These are phyloP conservation scores for Fagopyrum esculentum DNA, from an alignment of 148 eudicot genomes.

Conservation along the genomic window DNA sequence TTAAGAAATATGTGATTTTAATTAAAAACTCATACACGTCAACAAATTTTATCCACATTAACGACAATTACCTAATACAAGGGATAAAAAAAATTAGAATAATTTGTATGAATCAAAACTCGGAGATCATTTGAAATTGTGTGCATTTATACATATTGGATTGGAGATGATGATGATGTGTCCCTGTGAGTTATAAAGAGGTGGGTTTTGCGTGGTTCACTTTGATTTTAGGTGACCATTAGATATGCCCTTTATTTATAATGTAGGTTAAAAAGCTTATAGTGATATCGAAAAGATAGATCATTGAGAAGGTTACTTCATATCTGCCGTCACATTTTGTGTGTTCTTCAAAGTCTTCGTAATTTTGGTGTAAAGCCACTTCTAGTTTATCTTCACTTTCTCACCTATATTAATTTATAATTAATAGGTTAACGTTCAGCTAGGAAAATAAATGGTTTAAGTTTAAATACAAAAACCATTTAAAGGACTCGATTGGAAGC, in stretches of 20 bases:
- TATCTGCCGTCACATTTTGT: background rate
- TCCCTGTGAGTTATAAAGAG: background rate
- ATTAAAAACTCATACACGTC: too few species aligned
- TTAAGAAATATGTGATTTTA: too few species aligned
- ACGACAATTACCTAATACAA: too few species aligned
- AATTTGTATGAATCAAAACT: too few species aligned
- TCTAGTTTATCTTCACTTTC: background rate
- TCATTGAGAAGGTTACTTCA: background rate
- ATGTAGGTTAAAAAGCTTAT: background rate
- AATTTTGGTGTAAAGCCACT: conserved; percentile 1
- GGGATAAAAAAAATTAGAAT: too few species aligned
- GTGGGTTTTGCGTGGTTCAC: background rate
- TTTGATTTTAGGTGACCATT: background rate
- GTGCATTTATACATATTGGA: background rate
- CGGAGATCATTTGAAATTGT: too few species aligned
- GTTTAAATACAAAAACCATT: too few species aligned
- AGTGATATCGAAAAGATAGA: background rate
- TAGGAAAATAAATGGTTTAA: too few species aligned
- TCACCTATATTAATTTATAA: too few species aligned
- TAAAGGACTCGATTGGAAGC: too few species aligned
- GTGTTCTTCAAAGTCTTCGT: background rate
- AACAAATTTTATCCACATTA: too few species aligned
- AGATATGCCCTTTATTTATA: background rate
- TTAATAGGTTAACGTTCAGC: too few species aligned
- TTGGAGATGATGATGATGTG: background rate